A percentile compares a stretch with the other conserved stretches of the same genome.
phyloP scores from a whole-genome alignment of 768 basidiomycete species.

The Macrocybe gigantea region DNA sequence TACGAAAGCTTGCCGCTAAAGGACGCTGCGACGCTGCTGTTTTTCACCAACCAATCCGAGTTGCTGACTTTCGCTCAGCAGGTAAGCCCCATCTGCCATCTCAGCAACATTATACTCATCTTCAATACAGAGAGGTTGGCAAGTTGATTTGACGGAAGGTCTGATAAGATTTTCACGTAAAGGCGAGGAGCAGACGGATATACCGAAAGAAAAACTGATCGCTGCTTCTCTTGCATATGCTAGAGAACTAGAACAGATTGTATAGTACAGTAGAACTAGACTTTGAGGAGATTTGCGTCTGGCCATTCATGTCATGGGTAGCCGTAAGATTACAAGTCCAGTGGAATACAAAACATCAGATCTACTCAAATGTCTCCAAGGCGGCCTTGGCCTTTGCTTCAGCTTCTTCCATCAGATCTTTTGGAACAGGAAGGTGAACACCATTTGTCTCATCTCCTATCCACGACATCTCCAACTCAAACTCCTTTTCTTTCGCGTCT shows the following conservation, averaged over 20 bases:
- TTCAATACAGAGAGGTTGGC: conserved; percentile 67
- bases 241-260: conserved; percentile 86
- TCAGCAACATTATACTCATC: conserved; percentile 5
- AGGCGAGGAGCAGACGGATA: conserved; percentile 76
- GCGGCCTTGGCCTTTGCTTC: conserved; percentile 84
- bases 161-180: conserved; percentile 78
- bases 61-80: conserved; percentile 76
- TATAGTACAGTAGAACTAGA: conserved; percentile 43
- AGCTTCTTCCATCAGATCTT: conserved; percentile 79
- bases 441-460: conserved; percentile 80
- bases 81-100: conserved; percentile 30
- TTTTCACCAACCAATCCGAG: conserved; percentile 82
- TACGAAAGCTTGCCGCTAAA: conserved; percentile 88
- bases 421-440: conserved; percentile 78
- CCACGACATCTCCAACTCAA: conserved; percentile 98
- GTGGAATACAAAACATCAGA: conserved; percentile 2
- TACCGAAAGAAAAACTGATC: conserved; percentile 82
- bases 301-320: neutral
- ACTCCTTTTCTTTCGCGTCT: conserved; percentile 96
- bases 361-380: conserved; percentile 54
- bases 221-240: conserved; percentile 74
- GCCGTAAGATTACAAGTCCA: conserved; percentile 6
- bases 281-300: neutral
- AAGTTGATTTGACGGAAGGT: conserved; percentile 64
- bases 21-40: conserved; percentile 86